Base-by-base conservation (phyloP, 495 filamentous ascomycete species). In the Podospora bellae-mahoneyi region DNA sequence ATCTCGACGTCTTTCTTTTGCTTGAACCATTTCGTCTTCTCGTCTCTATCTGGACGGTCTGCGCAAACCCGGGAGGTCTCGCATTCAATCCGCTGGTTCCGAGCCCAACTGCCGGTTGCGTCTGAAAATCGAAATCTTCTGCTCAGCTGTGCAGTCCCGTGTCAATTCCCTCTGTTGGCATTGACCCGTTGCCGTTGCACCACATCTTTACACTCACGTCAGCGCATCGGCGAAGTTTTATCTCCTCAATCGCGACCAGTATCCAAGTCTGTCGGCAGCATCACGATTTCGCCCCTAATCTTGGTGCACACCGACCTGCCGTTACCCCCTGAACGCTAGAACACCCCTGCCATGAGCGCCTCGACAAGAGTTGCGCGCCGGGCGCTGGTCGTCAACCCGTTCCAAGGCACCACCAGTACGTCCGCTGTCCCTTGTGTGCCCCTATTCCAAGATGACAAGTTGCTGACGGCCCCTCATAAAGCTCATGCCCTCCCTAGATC, bases 281-380 rank as follows among this genome's bases (percentile, higher is more conserved):
- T 48, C 39, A 48, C 39, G 39, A 48, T 10, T 3, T 16, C 61
- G 61, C 30, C 30, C 30, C 48, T 39, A 34, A 19, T 26, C 61
- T 48, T 28, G 28, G 18, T 32, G 15, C 56, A 20, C 30, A 20
- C 30, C 59, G 30, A 61, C 59, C 56, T 62, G 19, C 18, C 57
- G 10, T 57, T 13, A 60, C 27, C 54, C 39, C 56, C 64, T 39
- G 27, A 53, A 63, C 28, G 23, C 58, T 61, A 55, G 44, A 60
- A 18, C 27, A 66, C 59, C 60, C n/a, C 28, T 60, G 66, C 63
- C 68, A 89, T 89, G 87, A 89, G 85, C 81, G 83, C 83, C 73
- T 86, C 88, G 55, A 80, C 87, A 54, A 80, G 81, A 78, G 78
- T 87, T 60, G 83, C 87, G 78, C 83, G 87, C 61, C 81, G 82